Evolutionary conservation across 2,329 filamentous ascomycete genomes (phyloP).

Genomic region (Claviceps sp.): DNA sequence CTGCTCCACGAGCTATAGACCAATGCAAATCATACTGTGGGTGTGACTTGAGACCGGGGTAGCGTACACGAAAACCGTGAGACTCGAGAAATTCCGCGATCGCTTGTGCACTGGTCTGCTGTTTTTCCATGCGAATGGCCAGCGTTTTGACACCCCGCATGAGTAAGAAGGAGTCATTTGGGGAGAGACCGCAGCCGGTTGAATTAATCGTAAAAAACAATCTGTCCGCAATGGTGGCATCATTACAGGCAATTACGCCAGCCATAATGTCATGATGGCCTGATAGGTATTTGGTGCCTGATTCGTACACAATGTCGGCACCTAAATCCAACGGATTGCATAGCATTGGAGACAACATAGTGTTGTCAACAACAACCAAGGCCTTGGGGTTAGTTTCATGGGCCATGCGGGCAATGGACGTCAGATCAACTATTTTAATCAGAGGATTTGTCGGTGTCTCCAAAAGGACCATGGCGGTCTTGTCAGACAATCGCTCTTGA

Average conservation of each 20-base stretch:
- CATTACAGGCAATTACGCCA: conserved; percentile 86
- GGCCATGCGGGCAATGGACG: conserved; percentile 59
- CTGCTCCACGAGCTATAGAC: conserved; percentile 87
- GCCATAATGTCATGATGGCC: conserved; percentile 99
- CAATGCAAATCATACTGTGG: conserved; percentile 94
- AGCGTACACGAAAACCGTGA: conserved; percentile 87
- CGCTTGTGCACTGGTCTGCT: conserved; percentile 79
- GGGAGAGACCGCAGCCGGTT: conserved; percentile 83
- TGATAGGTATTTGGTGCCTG: conserved; percentile 92
- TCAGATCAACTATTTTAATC: conserved; percentile 94
- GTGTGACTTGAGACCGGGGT: conserved; percentile 86
- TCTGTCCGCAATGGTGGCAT: conserved; percentile 66
- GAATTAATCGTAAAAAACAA: conserved; percentile 97
- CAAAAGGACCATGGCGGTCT: conserved; percentile 89
- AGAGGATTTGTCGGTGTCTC: conserved; percentile 96
- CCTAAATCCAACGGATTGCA: conserved; percentile 89
- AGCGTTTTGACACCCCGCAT: conserved; percentile 94
- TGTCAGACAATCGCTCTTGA: conserved; percentile 51
- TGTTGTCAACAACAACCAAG: conserved; percentile 91
- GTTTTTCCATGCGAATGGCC: conserved; percentile 96
- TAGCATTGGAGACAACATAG: conserved; percentile 93
- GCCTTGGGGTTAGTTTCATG: conserved; percentile 68
- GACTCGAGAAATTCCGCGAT: conserved; percentile 88
- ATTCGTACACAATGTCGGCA: conserved; percentile 94
- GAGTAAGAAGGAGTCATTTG: conserved; percentile 91